Evolutionary conservation across 306 rosid genomes (phyloP).

Genomic region (Elaeagnus macrophylla): DNA sequence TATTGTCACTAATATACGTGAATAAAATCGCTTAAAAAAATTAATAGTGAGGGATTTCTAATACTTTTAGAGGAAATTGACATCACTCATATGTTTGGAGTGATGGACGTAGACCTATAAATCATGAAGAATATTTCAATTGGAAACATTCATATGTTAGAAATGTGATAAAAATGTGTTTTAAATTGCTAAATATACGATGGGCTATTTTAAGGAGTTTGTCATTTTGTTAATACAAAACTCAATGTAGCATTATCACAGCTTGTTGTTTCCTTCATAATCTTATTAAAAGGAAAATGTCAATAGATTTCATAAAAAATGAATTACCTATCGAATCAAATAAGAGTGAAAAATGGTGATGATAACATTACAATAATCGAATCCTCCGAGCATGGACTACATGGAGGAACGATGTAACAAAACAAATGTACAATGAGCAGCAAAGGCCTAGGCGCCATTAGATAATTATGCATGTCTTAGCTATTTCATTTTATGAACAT

Average conservation of each 20-base stretch:
- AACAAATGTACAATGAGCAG: neutral
- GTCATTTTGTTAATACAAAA: neutral
- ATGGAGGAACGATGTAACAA: neutral
- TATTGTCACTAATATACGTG: no score
- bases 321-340: neutral
- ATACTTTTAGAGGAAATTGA: neutral
- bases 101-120: neutral
- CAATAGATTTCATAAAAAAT: neutral
- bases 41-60: neutral
- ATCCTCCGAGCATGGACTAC: neutral
- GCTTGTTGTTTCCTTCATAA: neutral
- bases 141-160: neutral
- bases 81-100: neutral
- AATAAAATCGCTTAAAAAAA: no score
- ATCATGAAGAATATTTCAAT: neutral
- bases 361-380: neutral
- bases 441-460: neutral
- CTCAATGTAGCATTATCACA: neutral
- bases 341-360: neutral
- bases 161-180: constrained; percentile 1
- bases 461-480: neutral
- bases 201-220: neutral
- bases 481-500: neutral
- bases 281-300: neutral
- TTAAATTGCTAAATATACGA: neutral